Evolutionary conservation across 2,329 filamentous ascomycete genomes (phyloP), one percentile per base, ranked within the genome.

Genomic region (Seiridium unicorne): DNA sequence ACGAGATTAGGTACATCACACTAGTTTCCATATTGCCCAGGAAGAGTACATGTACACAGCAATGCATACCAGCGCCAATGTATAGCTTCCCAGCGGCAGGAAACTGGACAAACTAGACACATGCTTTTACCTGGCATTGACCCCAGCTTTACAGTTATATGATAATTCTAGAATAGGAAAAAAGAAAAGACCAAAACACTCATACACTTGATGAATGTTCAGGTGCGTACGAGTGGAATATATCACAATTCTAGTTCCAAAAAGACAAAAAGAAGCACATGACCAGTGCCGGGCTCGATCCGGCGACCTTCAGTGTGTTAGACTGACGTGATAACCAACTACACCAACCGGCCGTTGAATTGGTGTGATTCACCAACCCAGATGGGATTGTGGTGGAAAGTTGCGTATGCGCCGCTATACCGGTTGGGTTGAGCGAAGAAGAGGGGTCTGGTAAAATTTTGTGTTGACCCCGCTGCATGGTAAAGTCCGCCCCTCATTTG

Each of bases 251-350:
- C 18, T 26, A 26, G 18, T 26, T 26, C 18, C 18, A 26, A 44
- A 55, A 8, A 18, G 18, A 2, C 40, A 56, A 56, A 56, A 48
- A 54, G 32, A 51, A 13, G 11, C 31, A 51, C 11, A 36, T 71
- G 69, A 71, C 68, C 66, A 64, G 66, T 66, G 67, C 68, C 68
- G 69, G 70, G 69, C 66, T 72, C 68, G 70, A 73, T 72, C 70
- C 68, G 69, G 68, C 67, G 70, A 73, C 71, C 71, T 73, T 73
- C 69, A 73, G 71, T 73, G 70, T 73, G 75, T 79, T 79, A 79
- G 74, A 78, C 76, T 77, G 74, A 79, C 73, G 77, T 78, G 76
- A 78, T 79, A 77, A 78, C 76, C 76, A 78, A 78, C 76, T 68
- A 75, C 73, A 72, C 71, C 71, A 73, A 44, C 59, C 49, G 51